phyloP scores from a whole-genome alignment of 2,329 filamentous ascomycete genomes.

The Falciphora oryzae region DNA sequence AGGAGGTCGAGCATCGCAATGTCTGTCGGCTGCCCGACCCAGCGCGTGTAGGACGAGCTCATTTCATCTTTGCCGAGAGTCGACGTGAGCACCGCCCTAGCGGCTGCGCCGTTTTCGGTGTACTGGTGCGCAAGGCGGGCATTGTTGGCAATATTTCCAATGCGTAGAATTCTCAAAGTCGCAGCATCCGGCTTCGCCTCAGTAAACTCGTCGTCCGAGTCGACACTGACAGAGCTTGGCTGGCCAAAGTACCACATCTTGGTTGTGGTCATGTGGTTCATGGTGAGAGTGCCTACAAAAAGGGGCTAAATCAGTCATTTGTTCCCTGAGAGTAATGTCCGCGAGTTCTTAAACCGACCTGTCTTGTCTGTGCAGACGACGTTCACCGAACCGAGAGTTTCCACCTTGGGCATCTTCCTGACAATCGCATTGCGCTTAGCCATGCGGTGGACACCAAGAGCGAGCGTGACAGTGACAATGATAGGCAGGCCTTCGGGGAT shows the following conservation, averaged over 20 bases:
- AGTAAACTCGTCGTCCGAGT: slow-evolving; percentile 46
- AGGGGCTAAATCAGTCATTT: slow-evolving; percentile 1
- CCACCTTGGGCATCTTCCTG: slow-evolving; percentile 89
- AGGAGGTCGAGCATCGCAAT: slow-evolving; percentile 94
- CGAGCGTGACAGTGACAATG: slow-evolving; percentile 95
- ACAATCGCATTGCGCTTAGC: slow-evolving; percentile 93
- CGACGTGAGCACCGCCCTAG: slow-evolving; percentile 78
- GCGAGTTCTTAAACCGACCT: slow-evolving; percentile 42
- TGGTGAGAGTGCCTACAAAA: slow-evolving; percentile 73
- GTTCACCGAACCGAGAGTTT: slow-evolving; percentile 96
- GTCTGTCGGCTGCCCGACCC: slow-evolving; percentile 95
- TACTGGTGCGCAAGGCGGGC: slow-evolving; percentile 70
- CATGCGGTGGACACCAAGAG: slow-evolving; percentile 93
- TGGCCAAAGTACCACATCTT: slow-evolving; percentile 94
- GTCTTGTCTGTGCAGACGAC: slow-evolving; percentile 99
- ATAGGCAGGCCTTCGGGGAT: slow-evolving; percentile 96
- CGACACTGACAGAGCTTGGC: slow-evolving; percentile 43
- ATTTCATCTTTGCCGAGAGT: slow-evolving; percentile 63
- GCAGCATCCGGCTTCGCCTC: slow-evolving; percentile 63
- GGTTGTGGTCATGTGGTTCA: slow-evolving; percentile 97
- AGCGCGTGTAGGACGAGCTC: slow-evolving; percentile 64
- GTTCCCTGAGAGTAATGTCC: no score
- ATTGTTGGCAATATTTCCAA: slow-evolving; percentile 96
- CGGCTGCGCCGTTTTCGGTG: slow-evolving; percentile 63
- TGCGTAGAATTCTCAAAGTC: slow-evolving; percentile 74